Evolutionary conservation across 306 rosid genomes (phyloP), one percentile per base, ranked within the genome.

Genomic region (Acacia melanoxylon): DNA sequence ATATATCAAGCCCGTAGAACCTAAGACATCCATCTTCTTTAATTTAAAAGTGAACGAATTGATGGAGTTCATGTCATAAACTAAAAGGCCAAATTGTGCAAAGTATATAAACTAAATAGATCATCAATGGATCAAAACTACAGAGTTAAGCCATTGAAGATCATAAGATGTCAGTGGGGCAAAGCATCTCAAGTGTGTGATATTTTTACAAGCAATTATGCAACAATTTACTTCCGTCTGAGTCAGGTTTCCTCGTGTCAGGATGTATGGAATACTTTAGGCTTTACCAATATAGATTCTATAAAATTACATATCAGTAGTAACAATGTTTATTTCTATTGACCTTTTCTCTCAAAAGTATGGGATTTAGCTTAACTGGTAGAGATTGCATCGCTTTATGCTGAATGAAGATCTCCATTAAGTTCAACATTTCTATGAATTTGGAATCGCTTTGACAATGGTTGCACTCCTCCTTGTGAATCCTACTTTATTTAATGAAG

Each of bases 151-250:
- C 25, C 61, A 71, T 10, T 79, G 8, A 40, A 75, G 65, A 83
- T 35, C 62, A 20, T 20, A 56, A 20, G 4, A 56, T 8, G 58
- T 73, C 44, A 24, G 35, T 81, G 66, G 27, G 45, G 31, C 20
- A 77, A 61, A 63, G 77, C 68, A 79, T 35, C 82, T 51, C 62
- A 54, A 70, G 79, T 65, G 20, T 44, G 5, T 9, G 62, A 86
- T 25, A 31, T 71, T 65, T 52, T 74, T 16, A 79, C 54, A 51
- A 52, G 52, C 25, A 66, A 66, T 56, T 67, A 72, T 27, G 75
- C 52, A 78, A 25, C 52, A n/a, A 8, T 67, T 75, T 79, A 63
- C 77, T 62, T 75, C 79, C 72, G 62, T 19, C 27, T 44, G 74
- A 62, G 66, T 72, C 58, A 4, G 49, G 68, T 41, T 72, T 78